Conservation (phyloP, 1,284 basidiomycete genomes). For the Garcileccinum viscosum region DNA sequence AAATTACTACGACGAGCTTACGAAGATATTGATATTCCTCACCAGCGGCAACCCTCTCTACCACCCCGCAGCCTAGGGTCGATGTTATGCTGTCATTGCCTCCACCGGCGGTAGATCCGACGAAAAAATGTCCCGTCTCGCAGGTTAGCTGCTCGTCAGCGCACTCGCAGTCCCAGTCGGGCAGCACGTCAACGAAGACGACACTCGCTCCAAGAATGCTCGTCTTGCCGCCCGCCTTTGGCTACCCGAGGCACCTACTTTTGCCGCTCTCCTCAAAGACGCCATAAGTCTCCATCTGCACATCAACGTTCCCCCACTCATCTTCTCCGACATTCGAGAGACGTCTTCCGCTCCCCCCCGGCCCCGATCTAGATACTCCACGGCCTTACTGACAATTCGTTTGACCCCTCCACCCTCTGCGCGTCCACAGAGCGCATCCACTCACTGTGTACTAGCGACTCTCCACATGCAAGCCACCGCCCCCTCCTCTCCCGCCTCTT, state of each 20-base stretch:
- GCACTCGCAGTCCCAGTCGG: conserved; percentile 86
- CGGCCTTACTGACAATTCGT: neutral
- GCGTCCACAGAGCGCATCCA: neutral
- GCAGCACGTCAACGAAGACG: too few species aligned
- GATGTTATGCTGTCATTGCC: too few species aligned
- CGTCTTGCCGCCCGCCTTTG: too few species aligned
- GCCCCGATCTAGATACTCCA: neutral
- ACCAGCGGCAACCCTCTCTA: conserved; percentile 65
- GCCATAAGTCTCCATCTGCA: neutral
- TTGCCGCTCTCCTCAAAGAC: too few species aligned
- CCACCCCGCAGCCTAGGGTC: too few species aligned
- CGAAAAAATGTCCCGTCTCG: conserved; percentile 82
- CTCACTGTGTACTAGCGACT: neutral
- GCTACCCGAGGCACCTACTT: too few species aligned
- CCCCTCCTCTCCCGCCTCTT: neutral
- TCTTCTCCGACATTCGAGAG: neutral
- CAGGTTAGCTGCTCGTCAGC: conserved; percentile 91
- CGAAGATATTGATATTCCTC: too few species aligned
- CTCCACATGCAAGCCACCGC: neutral
- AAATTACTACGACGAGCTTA: too few species aligned
- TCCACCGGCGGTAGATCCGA: conserved; percentile 75
- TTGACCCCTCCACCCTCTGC: neutral
- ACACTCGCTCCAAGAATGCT: too few species aligned
- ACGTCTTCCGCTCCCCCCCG: too few species aligned
- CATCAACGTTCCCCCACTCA: neutral